Conservation (phyloP, 2,329 filamentous ascomycete species). For the Ceratocystis papillata region DNA sequence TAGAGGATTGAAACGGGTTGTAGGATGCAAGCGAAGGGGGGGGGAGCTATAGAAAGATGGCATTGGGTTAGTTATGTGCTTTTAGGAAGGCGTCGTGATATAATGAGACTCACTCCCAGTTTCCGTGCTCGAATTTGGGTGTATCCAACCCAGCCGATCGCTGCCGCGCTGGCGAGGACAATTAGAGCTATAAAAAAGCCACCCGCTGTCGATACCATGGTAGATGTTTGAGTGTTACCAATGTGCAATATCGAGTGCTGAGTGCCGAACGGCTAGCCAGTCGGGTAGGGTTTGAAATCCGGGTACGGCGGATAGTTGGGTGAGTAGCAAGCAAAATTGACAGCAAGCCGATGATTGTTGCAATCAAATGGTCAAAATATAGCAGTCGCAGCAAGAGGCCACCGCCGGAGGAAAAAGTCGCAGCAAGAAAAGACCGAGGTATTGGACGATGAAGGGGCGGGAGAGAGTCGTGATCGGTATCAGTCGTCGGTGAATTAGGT, state of each 20-base stretch:
- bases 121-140: conserved; percentile 61
- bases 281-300: not conserved
- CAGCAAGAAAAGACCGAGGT: not conserved
- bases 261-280: not conserved
- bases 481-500: not conserved
- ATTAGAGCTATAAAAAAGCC: conserved; percentile 64
- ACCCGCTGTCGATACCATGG: conserved; percentile 32
- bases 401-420: not conserved
- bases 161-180: conserved; percentile 47
- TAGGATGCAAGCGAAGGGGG: conserved; percentile 56
- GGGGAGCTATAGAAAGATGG: conserved; percentile 44
- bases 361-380: conserved; percentile 1
- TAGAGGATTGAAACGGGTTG: conserved; percentile 55
- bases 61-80: conserved; percentile 9
- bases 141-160: conserved; percentile 57
- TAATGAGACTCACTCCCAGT: conserved; percentile 47
- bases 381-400: not conserved
- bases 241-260: not conserved
- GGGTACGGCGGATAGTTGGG: not conserved
- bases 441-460: not conserved
- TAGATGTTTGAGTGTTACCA: not conserved
- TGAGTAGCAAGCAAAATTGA: not conserved
- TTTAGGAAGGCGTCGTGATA: not conserved
- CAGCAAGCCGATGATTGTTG: not conserved
- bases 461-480: not conserved